phyloP scores from a whole-genome alignment of 2,329 filamentous ascomycete genomes.

The Sporothrix pseudoabietina region DNA sequence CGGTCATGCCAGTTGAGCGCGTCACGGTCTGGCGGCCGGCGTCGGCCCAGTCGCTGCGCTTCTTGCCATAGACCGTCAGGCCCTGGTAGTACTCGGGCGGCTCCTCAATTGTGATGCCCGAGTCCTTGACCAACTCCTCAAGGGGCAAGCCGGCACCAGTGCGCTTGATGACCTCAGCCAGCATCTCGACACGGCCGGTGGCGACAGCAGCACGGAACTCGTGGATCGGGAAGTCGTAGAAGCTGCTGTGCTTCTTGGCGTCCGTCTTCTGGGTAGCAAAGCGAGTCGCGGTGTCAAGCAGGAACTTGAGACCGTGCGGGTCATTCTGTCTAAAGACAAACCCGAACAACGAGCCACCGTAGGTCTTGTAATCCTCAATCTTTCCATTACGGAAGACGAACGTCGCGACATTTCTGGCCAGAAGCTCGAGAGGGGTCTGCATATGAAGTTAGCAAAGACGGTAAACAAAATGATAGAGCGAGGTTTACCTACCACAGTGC shows the following conservation, averaged over 20 bases:
- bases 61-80: constrained; percentile 73
- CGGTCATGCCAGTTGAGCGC: constrained; percentile 47
- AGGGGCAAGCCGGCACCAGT: constrained; percentile 71
- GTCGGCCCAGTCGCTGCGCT: constrained; percentile 71
- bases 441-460: background rate
- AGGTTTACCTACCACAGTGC: constrained; percentile 44
- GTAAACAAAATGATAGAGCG: background rate
- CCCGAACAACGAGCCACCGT: constrained; percentile 41
- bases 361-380: constrained; percentile 35
- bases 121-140: constrained; percentile 65
- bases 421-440: constrained; percentile 54
- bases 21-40: constrained; percentile 55
- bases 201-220: constrained; percentile 51
- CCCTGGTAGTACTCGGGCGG: constrained; percentile 77
- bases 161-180: constrained; percentile 65
- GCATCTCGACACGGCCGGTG: constrained; percentile 56
- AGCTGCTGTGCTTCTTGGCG: constrained; percentile 42
- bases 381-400: constrained; percentile 42
- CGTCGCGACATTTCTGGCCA: constrained; percentile 47
- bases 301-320: constrained; percentile 53
- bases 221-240: constrained; percentile 46
- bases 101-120: constrained; percentile 62
- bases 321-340: constrained; percentile 59
- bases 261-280: constrained; percentile 47
- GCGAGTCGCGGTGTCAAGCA: constrained; percentile 58